phyloP scores from a whole-genome alignment of 1,284 basidiomycete species.

The Golubevia sp. region DNA sequence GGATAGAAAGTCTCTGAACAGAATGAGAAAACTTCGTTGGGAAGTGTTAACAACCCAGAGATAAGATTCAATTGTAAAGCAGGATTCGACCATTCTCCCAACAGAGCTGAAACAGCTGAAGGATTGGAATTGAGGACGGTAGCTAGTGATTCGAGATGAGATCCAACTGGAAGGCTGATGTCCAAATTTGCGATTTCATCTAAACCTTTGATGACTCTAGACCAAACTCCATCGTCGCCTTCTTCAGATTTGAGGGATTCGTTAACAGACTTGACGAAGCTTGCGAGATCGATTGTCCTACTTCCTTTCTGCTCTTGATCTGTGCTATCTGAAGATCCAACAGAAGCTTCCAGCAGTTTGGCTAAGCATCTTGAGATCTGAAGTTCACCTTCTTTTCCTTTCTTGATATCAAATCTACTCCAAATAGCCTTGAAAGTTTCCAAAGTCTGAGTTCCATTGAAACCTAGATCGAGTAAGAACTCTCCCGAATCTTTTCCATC shows the following conservation, averaged over 20 bases:
- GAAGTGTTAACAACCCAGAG: conserved; percentile 82
- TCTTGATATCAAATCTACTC: background rate
- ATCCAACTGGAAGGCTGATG: conserved; percentile 62
- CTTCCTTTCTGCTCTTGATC: conserved; percentile 13
- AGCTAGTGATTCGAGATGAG: conserved; percentile 38
- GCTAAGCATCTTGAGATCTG: background rate
- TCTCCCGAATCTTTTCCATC: background rate
- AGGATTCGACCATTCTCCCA: conserved; percentile 75
- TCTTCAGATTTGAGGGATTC: conserved; percentile 24
- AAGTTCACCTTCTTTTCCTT: background rate
- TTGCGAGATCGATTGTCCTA: conserved; percentile 35
- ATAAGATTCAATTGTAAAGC: conserved; percentile 84
- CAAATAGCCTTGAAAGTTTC: background rate
- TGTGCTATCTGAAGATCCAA: background rate
- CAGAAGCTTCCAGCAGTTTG: background rate
- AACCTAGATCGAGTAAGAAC: background rate
- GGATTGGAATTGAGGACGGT: conserved; percentile 58
- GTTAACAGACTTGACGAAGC: conserved; percentile 43
- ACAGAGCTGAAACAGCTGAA: conserved; percentile 64
- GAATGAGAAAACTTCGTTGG: conserved; percentile 85
- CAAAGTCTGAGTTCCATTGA: background rate
- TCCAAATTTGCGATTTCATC: conserved; percentile 63
- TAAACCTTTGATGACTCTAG: conserved; percentile 61
- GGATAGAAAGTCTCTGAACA: conserved; percentile 80
- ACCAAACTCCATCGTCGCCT: conserved; percentile 39